Evolutionary conservation across 1,284 basidiomycete genomes (phyloP).

Genomic region (Moniliophthora roreri): DNA sequence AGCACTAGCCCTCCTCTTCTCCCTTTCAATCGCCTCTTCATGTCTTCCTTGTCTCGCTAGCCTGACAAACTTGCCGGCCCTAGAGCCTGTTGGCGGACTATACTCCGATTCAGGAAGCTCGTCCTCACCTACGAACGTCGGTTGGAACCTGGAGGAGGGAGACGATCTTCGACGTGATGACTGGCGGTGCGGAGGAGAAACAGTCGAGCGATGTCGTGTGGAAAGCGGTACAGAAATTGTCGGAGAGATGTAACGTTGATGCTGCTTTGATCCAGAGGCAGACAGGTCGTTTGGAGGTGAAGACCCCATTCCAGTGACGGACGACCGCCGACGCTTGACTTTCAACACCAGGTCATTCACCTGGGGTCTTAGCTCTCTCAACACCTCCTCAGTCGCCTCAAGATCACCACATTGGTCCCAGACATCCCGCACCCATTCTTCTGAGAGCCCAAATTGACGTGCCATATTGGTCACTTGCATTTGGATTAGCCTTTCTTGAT

Average conservation of each 20-base stretch:
- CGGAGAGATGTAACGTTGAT: neutral
- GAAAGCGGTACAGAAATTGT: neutral
- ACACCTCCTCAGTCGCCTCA: slow-evolving; percentile 3
- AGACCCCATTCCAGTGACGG: neutral
- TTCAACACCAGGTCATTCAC: neutral
- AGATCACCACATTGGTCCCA: slow-evolving; percentile 11
- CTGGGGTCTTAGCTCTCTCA: slow-evolving; percentile 1
- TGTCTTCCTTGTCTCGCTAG: slow-evolving; percentile 6
- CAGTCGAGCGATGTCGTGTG: neutral
- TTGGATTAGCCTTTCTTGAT: slow-evolving; percentile 9
- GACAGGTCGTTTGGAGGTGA: neutral
- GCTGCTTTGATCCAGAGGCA: neutral
- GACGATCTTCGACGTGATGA: neutral
- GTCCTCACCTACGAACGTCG: neutral
- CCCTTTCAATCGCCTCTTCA: slow-evolving; percentile 10
- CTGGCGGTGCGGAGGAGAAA: neutral
- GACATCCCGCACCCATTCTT: slow-evolving; percentile 1
- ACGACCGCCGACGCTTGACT: neutral
- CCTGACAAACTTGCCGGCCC: slow-evolving; percentile 9
- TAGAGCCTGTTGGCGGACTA: slow-evolving; percentile 10
- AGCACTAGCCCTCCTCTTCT: slow-evolving; percentile 5
- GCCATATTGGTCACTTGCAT: slow-evolving; percentile 7
- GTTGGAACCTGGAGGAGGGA: neutral
- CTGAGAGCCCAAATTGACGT: slow-evolving; percentile 6
- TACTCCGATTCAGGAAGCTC: slow-evolving; percentile 8